phyloP scores from a whole-genome alignment of 176 grass and related monocot genomes.

The Cocos nucifera region DNA sequence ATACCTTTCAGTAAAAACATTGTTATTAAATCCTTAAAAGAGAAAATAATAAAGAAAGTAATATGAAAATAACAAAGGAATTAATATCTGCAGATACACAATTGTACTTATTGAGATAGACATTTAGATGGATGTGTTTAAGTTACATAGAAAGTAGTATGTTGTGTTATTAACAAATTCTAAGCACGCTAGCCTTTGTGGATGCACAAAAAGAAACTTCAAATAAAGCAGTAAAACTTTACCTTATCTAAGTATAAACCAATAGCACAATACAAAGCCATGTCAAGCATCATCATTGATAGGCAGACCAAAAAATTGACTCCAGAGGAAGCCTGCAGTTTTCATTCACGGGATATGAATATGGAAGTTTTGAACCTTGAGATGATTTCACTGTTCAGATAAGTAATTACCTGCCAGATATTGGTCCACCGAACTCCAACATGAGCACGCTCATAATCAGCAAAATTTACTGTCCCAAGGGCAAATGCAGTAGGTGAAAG shows the following conservation, averaged over 20 bases:
- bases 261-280: constrained; percentile 26
- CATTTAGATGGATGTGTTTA: not conserved
- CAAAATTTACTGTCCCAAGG: constrained; percentile 47
- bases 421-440: constrained; percentile 46
- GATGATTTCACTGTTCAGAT: too few species aligned
- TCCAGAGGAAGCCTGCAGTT: constrained; percentile 36
- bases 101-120: not conserved
- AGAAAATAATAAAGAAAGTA: not conserved
- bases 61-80: not conserved
- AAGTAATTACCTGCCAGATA: constrained; percentile 36
- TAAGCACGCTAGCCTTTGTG: too few species aligned
- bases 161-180: too few species aligned
- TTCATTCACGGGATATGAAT: constrained; percentile 4
- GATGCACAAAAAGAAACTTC: not conserved
- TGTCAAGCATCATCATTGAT: constrained; percentile 36
- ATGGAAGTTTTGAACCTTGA: not conserved
- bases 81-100: not conserved
- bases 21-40: too few species aligned
- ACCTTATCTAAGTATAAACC: constrained; percentile 46
- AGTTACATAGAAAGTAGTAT: not conserved
- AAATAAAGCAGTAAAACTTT: constrained; percentile 16
- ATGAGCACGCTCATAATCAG: constrained; percentile 49
- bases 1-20: too few species aligned
- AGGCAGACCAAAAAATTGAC: constrained; percentile 42
- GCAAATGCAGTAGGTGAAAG: constrained; percentile 45